A percentile compares a stretch with the other conserved stretches of the same genome.
These are phyloP conservation scores for Ramaria rubella DNA, from an alignment of 768 basidiomycete species.

Conservation along the genomic window DNA sequence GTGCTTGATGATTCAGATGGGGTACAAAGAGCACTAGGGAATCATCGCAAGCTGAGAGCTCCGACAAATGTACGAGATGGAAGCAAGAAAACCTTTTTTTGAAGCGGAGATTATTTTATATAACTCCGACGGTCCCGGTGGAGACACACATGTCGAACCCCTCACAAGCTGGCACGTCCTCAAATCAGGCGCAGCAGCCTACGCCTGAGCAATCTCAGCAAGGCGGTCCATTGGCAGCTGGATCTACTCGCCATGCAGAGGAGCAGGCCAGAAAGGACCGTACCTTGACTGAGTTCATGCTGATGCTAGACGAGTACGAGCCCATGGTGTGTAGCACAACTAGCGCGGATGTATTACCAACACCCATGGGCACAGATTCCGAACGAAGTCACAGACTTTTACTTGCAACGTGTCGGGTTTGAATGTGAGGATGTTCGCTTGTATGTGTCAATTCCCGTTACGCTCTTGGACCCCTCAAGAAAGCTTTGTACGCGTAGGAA, in stretches of 20 bases:
- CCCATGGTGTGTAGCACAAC: conserved; percentile 59
- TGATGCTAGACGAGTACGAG: conserved; percentile 96
- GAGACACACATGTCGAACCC: not conserved
- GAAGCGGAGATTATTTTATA: not conserved
- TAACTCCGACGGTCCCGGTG: not conserved
- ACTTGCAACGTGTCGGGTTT: conserved; percentile 92
- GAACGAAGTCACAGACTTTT: conserved; percentile 96
- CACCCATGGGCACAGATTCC: conserved; percentile 63
- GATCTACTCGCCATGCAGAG: conserved; percentile 47
- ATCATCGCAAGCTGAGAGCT: not conserved
- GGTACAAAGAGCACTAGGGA: not conserved
- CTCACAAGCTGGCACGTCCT: conserved; percentile 2
- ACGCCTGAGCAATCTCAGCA: conserved; percentile 35
- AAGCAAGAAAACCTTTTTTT: not conserved
- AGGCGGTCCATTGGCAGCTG: not conserved
- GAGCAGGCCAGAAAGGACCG: conserved; percentile 85
- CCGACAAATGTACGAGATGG: not conserved
- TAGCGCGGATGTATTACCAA: not conserved
- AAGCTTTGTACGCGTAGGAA: conserved; percentile 46
- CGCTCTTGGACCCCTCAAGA: not conserved
- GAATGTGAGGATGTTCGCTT: conserved; percentile 91
- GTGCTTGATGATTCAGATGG: too few species aligned
- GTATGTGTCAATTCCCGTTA: conserved; percentile 39
- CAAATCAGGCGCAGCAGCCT: conserved; percentile 3
- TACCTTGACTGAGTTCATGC: conserved; percentile 86